Percentiles rank a stretch among this genome's conserved stretches.
phyloP scores from a whole-genome alignment of 2,329 filamentous ascomycete genomes.

The Colletotrichum costaricense region DNA sequence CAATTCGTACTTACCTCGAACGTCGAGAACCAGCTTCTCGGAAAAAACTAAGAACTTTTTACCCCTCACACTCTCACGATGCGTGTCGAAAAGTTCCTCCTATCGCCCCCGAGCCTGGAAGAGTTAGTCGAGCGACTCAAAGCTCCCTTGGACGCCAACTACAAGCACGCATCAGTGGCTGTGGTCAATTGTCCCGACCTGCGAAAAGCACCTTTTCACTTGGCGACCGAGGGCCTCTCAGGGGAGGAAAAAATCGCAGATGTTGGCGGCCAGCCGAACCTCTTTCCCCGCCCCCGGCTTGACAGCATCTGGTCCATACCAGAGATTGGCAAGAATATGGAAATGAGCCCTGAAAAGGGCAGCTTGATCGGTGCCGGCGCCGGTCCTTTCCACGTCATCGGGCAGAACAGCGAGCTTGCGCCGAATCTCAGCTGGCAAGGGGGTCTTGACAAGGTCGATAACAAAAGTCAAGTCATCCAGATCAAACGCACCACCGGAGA shows the following conservation, averaged over 20 bases:
- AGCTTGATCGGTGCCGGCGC: conserved; percentile 54
- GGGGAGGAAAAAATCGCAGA: conserved; percentile 54
- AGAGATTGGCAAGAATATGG: conserved; percentile 47
- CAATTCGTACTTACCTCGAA: background rate
- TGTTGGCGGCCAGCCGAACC: conserved; percentile 55
- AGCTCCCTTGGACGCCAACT: conserved; percentile 39
- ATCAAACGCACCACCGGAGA: conserved; percentile 38
- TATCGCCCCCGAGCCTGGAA: conserved; percentile 42
- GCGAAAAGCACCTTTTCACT: conserved; percentile 47
- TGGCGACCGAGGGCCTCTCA: conserved; percentile 52
- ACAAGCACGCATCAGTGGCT: conserved; percentile 37
- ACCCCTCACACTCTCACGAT: background rate
- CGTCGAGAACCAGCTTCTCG: no score
- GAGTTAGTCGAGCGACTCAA: conserved; percentile 39
- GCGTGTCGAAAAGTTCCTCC: conserved; percentile 36
- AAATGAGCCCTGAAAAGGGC: conserved; percentile 46
- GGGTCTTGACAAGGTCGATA: conserved; percentile 38
- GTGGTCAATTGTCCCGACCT: conserved; percentile 50
- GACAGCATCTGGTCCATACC: conserved; percentile 47
- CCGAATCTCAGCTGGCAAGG: conserved; percentile 49
- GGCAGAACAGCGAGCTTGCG: conserved; percentile 55
- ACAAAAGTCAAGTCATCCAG: conserved; percentile 44
- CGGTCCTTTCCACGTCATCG: conserved; percentile 53
- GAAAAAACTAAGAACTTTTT: no score
- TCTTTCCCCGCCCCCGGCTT: conserved; percentile 49